phyloP scores from a whole-genome alignment of 75 land plant genomes.

The Larix kaempferi region DNA sequence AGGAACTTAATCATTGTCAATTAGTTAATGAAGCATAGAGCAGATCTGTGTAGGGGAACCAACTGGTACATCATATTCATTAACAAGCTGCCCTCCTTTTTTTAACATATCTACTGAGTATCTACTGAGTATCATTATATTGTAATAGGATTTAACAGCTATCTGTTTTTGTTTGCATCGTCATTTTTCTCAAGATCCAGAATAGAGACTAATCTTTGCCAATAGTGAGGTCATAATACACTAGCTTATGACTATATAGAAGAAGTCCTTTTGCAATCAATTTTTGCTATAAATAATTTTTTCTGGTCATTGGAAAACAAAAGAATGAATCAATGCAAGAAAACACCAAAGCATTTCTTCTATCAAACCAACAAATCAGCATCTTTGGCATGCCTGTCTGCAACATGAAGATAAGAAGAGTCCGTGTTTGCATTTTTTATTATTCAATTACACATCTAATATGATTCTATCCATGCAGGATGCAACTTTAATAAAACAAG shows the following conservation, averaged over 20 bases:
- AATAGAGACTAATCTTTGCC: not conserved
- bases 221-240: not conserved
- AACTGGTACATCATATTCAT: not conserved
- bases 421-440: not conserved
- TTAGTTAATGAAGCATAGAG: not conserved
- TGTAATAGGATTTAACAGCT: not conserved
- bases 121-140: not conserved
- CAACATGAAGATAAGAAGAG: not conserved
- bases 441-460: not conserved
- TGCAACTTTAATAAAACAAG: not conserved
- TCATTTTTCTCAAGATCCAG: not conserved
- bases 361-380: not conserved
- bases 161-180: not conserved
- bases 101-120: not conserved
- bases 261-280: not conserved
- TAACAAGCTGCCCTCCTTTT: not conserved
- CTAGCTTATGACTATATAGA: not conserved
- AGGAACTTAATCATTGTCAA: too few relatives aligned
- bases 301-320: not conserved
- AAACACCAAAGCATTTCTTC: not conserved
- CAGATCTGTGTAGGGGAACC: not conserved
- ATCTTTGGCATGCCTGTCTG: not conserved
- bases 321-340: not conserved
- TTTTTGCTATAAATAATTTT: not conserved
- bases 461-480: not conserved